phyloP scores from a whole-genome alignment of 495 filamentous ascomycete species.

The Aspergillus steynii region DNA sequence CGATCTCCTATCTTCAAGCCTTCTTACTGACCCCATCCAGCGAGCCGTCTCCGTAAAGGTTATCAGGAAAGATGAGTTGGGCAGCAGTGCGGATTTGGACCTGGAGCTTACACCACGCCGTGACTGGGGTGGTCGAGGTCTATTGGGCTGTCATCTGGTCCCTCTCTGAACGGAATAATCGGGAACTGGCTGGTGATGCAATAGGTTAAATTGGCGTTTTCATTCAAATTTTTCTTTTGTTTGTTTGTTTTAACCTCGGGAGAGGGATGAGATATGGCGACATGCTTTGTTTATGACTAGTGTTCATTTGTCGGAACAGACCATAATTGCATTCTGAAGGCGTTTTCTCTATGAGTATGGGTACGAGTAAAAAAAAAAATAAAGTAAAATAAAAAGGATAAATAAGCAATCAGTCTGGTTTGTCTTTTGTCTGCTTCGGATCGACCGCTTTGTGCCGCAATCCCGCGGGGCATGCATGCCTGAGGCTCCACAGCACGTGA shows the following conservation, averaged over 20 bases:
- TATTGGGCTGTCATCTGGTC: constrained; percentile 86
- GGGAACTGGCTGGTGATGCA: not conserved
- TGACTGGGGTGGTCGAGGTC: constrained; percentile 85
- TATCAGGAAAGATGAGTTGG: constrained; percentile 49
- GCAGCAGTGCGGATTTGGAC: constrained; percentile 56
- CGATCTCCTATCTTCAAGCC: not conserved
- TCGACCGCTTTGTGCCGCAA: constrained; percentile 3
- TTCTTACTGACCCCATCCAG: constrained; percentile 29
- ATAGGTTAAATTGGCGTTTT: not conserved
- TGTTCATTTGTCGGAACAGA: constrained; percentile 4
- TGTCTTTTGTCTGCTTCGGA: not conserved
- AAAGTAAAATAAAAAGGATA: not conserved
- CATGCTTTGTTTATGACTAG: constrained; percentile 10
- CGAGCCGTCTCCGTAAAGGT: constrained; percentile 69
- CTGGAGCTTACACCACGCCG: constrained; percentile 71
- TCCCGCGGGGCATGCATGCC: constrained; percentile 22
- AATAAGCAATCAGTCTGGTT: not conserved
- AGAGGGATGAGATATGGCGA: constrained; percentile 22
- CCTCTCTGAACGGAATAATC: constrained; percentile 51
- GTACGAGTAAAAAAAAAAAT: not conserved
- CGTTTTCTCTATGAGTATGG: not conserved
- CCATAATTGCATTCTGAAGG: constrained; percentile 8
- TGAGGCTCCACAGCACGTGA: constrained; percentile 43
- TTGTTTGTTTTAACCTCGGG: constrained; percentile 2
- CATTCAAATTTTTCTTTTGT: constrained; percentile 1